A percentile compares a stretch with the other conserved stretches of the same genome.
phyloP scores from a whole-genome alignment of 148 eudicot genomes.

The Rhododendron ovatum region DNA sequence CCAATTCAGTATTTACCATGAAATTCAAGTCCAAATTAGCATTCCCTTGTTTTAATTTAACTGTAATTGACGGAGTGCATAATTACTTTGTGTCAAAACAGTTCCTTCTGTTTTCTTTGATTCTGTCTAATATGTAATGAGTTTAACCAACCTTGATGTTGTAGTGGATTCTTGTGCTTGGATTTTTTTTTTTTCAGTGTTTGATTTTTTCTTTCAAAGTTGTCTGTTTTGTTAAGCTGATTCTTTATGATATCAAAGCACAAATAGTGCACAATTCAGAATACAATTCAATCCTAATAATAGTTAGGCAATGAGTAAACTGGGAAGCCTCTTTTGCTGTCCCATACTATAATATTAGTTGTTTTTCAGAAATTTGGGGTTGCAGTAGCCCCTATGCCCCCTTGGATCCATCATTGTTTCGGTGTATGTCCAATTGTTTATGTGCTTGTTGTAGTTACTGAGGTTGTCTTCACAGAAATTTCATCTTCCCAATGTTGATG shows the following conservation, averaged over 20 bases:
- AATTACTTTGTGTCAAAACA: not conserved
- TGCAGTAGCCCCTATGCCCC: not conserved
- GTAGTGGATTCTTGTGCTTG: not conserved
- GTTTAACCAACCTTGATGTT: not conserved
- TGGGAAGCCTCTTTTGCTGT: not conserved
- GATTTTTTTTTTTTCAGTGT: not conserved
- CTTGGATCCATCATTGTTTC: not conserved
- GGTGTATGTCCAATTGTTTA: not conserved
- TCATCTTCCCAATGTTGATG: not conserved
- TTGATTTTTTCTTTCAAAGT: not conserved
- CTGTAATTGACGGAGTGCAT: not conserved
- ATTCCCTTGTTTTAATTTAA: too few species aligned
- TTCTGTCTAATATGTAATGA: not conserved
- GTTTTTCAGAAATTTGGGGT: not conserved
- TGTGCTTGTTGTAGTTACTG: not conserved
- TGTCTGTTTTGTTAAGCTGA: not conserved
- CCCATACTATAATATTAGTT: not conserved
- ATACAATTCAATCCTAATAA: not conserved
- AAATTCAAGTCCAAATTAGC: not conserved
- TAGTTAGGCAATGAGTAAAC: not conserved
- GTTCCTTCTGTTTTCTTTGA: not conserved
- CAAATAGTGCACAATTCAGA: not conserved
- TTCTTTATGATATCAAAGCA: not conserved
- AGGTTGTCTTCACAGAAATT: not conserved
- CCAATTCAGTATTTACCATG: not conserved